phyloP scores from a whole-genome alignment of 495 filamentous ascomycete species.

The Penicillium goetzii region DNA sequence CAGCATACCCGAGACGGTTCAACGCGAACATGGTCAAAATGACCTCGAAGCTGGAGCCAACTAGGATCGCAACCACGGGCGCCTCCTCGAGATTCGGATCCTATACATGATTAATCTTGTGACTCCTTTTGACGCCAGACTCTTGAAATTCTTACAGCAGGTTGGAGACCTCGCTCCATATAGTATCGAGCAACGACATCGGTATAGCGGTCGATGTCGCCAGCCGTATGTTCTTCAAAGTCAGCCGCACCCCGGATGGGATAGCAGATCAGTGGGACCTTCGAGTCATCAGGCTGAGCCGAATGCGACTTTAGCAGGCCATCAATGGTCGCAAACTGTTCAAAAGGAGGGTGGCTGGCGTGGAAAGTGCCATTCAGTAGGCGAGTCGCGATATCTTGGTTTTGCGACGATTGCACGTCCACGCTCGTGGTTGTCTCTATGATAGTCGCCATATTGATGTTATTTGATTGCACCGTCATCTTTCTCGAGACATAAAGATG shows the following conservation, averaged over 20 bases:
- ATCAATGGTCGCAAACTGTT: slow-evolving; percentile 32
- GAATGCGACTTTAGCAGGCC: slow-evolving; percentile 32
- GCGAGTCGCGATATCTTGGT: slow-evolving; percentile 28
- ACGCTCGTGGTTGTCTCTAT: slow-evolving; percentile 21
- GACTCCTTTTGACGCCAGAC: neutral
- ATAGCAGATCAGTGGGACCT: slow-evolving; percentile 31
- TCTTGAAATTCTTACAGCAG: slow-evolving; percentile 22
- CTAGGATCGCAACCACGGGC: slow-evolving; percentile 54
- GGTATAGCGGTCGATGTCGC: slow-evolving; percentile 32
- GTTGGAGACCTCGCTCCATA: slow-evolving; percentile 25
- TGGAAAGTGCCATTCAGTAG: slow-evolving; percentile 34
- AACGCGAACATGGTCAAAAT: slow-evolving; percentile 58
- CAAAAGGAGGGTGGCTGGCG: slow-evolving; percentile 27
- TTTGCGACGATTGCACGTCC: slow-evolving; percentile 13
- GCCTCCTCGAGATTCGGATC: slow-evolving; percentile 27
- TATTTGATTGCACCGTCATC: neutral
- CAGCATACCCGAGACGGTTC: slow-evolving; percentile 57
- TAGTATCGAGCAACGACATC: slow-evolving; percentile 32
- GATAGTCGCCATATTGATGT: slow-evolving; percentile 22
- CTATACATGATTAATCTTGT: slow-evolving; percentile 9
- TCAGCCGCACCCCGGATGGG: slow-evolving; percentile 26
- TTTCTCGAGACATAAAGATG: neutral
- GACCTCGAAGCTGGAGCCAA: slow-evolving; percentile 58
- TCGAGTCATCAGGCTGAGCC: slow-evolving; percentile 24
- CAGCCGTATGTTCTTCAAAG: slow-evolving; percentile 35